Percentiles rank a stretch among this genome's conserved stretches.
Evolutionary conservation across 371 early-diverging fungal genomes (phyloP).

Genomic region (Sporodiniella umbellata): DNA sequence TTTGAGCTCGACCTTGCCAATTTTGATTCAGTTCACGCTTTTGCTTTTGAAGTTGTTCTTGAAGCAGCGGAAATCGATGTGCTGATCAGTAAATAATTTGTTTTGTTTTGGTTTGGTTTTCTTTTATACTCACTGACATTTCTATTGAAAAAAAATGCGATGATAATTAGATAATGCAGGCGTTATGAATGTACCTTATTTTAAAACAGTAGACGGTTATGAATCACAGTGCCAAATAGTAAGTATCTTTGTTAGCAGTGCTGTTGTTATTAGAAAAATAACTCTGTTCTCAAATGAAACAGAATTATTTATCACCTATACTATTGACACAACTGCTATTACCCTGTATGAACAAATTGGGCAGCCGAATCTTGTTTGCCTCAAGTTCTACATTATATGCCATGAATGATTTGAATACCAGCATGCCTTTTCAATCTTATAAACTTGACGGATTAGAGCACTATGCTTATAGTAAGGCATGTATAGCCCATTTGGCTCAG

Average conservation of each 20-base stretch:
- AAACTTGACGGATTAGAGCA: slow-evolving; percentile 27
- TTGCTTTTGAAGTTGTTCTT: slow-evolving; percentile 17
- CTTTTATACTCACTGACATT: background rate
- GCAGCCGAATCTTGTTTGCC: slow-evolving; percentile 34
- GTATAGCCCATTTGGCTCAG: slow-evolving; percentile 20
- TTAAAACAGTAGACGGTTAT: slow-evolving; percentile 59
- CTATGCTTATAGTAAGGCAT: slow-evolving; percentile 43
- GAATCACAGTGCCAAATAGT: slow-evolving; percentile 67
- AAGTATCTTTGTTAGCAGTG: no score
- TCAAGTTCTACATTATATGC: slow-evolving; percentile 42
- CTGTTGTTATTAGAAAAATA: no score
- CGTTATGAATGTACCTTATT: slow-evolving; percentile 69
- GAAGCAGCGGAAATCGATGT: slow-evolving; percentile 18
- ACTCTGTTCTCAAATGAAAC: no score
- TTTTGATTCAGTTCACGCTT: slow-evolving; percentile 22
- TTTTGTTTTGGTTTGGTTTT: background rate
- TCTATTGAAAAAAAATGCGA: no score
- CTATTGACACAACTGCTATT: slow-evolving; percentile 24
- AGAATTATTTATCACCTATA: slow-evolving; percentile 42
- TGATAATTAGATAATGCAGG: slow-evolving; percentile 71
- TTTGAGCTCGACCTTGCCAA: slow-evolving; percentile 10
- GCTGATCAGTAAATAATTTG: slow-evolving; percentile 29
- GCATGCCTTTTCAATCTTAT: slow-evolving; percentile 11
- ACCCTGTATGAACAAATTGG: slow-evolving; percentile 23
- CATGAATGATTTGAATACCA: slow-evolving; percentile 15